Conservation (phyloP, 2,329 filamentous ascomycete species). For the Aspergillus sclerotialis region DNA sequence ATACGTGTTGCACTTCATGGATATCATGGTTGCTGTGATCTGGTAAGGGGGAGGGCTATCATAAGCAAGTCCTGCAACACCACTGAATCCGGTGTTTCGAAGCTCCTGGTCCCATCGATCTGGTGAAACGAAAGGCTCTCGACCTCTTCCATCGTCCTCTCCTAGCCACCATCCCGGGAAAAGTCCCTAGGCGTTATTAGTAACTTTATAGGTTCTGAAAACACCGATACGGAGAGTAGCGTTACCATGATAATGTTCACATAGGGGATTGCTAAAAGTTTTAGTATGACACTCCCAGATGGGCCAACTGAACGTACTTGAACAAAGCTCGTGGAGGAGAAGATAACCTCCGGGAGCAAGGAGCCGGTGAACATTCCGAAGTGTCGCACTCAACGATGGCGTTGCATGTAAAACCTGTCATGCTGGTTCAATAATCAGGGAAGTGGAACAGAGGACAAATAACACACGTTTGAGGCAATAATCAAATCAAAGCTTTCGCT, state of each 20-base stretch:
- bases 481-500: conserved; percentile 24
- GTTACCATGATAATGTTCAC: not conserved
- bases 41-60: conserved; percentile 7
- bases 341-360: conserved; percentile 40
- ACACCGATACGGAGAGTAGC: not conserved
- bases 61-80: conserved; percentile 6
- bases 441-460: conserved; percentile 11
- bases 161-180: not conserved
- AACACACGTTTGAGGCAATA: conserved; percentile 24
- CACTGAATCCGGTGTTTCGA: conserved; percentile 12
- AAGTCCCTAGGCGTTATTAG: not conserved
- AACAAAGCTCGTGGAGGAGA: conserved; percentile 36
- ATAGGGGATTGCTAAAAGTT: not conserved
- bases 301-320: too few species aligned
- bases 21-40: conserved; percentile 7
- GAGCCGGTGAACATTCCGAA: conserved; percentile 20
- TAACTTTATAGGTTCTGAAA: not conserved
- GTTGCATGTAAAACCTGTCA: conserved; percentile 15
- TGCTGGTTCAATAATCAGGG: not conserved
- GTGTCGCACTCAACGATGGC: conserved; percentile 12
- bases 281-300: too few species aligned
- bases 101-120: conserved; percentile 14
- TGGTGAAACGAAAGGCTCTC: conserved; percentile 10
- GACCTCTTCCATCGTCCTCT: not conserved
- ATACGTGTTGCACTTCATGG: not conserved